Percentiles rank a stretch among this genome's conserved stretches.
Evolutionary conservation across 805 yeast species (phyloP).

Genomic region (Yarrowia sp.): DNA sequence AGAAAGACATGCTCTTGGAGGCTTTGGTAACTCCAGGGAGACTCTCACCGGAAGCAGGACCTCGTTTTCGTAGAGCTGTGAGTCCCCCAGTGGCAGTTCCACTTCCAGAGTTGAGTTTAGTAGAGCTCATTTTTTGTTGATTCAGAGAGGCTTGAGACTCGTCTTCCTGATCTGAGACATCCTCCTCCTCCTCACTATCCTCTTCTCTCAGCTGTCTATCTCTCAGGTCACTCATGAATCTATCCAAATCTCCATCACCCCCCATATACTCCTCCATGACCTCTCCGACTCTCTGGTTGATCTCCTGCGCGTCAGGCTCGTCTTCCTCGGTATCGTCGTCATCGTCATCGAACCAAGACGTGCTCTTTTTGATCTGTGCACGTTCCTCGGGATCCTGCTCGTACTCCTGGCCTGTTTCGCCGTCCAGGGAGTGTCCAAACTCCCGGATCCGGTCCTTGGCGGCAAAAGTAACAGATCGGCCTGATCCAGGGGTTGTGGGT

Average conservation of each 20-base stretch:
- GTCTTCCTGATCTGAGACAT: neutral
- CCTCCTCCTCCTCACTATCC: too few species aligned
- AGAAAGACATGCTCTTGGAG: slow-evolving; percentile 21
- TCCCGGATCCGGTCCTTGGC: slow-evolving; percentile 40
- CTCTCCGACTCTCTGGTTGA: neutral
- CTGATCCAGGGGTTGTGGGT: neutral
- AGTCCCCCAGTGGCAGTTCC: slow-evolving; percentile 18
- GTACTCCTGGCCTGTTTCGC: slow-evolving; percentile 10
- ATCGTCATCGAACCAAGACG: slow-evolving; percentile 51
- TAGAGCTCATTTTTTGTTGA: neutral
- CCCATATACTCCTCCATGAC: slow-evolving; percentile 19
- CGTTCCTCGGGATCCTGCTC: slow-evolving; percentile 28
- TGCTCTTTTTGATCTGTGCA: slow-evolving; percentile 49
- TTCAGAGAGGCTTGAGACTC: neutral
- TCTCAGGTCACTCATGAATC: neutral
- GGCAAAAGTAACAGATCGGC: slow-evolving; percentile 40
- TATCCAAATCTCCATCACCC: neutral
- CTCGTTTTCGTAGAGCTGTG: slow-evolving; percentile 1
- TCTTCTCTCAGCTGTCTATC: neutral
- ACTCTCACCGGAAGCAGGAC: neutral
- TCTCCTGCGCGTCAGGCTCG: neutral
- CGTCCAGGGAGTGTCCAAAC: slow-evolving; percentile 23
- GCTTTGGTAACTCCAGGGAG: slow-evolving; percentile 4
- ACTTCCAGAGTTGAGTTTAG: neutral
- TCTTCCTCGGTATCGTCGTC: slow-evolving; percentile 26